These are phyloP conservation scores for Silene vulgaris DNA, from an alignment of 179 eudicot genomes.

Conservation along the genomic window DNA sequence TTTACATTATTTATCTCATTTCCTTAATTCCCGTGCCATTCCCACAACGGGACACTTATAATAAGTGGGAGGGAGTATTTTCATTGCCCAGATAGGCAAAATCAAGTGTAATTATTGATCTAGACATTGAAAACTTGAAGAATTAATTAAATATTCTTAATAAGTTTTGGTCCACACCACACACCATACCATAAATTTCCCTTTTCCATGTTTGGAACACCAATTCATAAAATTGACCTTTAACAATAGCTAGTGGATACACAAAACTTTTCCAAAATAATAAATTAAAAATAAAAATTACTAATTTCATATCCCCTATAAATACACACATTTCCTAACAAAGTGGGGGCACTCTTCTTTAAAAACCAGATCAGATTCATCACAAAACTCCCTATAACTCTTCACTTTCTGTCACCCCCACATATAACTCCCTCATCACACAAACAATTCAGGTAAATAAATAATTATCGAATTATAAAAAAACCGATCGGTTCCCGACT, in stretches of 20 bases:
- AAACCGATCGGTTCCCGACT: no score
- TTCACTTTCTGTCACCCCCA: constrained; percentile 1
- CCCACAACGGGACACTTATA: no score
- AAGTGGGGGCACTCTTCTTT: constrained; percentile 4
- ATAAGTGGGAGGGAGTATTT: no score
- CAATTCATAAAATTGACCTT: constrained; percentile 6
- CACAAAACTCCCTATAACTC: background rate
- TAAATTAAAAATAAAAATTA: background rate
- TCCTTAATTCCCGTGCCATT: no score
- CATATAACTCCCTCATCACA: no score
- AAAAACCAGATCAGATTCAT: background rate
- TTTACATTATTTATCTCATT: no score
- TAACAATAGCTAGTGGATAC: constrained; percentile 22
- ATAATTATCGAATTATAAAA: no score
- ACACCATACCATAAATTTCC: background rate
- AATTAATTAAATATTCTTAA: background rate
- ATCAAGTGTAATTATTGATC: no score
- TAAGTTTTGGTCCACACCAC: background rate
- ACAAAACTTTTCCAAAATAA: background rate
- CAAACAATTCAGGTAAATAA: background rate
- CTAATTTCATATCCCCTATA: background rate
- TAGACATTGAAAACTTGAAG: no score
- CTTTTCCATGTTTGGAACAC: constrained; percentile 13
- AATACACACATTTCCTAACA: background rate
- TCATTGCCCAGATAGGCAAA: no score